A percentile compares a stretch with the other conserved stretches of the same genome.
These are phyloP conservation scores for Colletotrichum sp. DNA, from an alignment of 2,329 filamentous ascomycete species.

Conservation along the genomic window DNA sequence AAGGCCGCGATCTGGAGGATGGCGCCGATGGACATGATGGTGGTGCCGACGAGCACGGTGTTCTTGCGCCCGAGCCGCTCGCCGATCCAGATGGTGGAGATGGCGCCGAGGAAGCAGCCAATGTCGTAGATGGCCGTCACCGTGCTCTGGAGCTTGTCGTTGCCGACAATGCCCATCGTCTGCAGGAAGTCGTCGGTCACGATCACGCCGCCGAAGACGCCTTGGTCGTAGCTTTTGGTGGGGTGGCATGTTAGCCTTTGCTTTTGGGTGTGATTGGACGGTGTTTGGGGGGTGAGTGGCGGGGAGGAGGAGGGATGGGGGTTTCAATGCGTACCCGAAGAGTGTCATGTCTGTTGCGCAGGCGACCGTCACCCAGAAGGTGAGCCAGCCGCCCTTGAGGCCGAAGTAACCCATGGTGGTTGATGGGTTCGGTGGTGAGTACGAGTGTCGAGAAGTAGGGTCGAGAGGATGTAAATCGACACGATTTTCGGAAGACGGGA, in stretches of 20 bases:
- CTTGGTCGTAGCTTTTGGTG: slow-evolving; percentile 47
- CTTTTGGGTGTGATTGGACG: background rate
- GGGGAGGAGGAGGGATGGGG: background rate
- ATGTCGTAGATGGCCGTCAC: slow-evolving; percentile 64
- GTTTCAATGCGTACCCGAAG: slow-evolving; percentile 23
- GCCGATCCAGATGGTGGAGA: slow-evolving; percentile 35
- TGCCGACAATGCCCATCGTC: slow-evolving; percentile 45
- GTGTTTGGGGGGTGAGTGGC: background rate
- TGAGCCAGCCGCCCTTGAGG: slow-evolving; percentile 17
- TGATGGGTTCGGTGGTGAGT: background rate
- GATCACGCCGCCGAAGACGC: slow-evolving; percentile 53
- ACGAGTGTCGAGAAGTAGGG: background rate
- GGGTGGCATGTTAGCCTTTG: background rate
- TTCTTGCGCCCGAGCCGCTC: slow-evolving; percentile 37
- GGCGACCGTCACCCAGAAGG: slow-evolving; percentile 20
- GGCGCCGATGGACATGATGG: slow-evolving; percentile 37
- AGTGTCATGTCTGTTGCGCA: slow-evolving; percentile 29
- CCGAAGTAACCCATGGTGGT: slow-evolving; percentile 16
- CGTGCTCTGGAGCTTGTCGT: slow-evolving; percentile 42
- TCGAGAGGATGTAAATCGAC: background rate
- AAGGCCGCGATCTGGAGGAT: slow-evolving; percentile 38
- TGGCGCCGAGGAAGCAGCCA: slow-evolving; percentile 61
- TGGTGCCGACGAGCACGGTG: slow-evolving; percentile 34
- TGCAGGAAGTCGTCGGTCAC: slow-evolving; percentile 48
- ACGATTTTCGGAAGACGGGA: background rate